These are phyloP conservation scores for Solanum lycopersicoides DNA, from an alignment of 257 asterid genomes.

Conservation along the genomic window DNA sequence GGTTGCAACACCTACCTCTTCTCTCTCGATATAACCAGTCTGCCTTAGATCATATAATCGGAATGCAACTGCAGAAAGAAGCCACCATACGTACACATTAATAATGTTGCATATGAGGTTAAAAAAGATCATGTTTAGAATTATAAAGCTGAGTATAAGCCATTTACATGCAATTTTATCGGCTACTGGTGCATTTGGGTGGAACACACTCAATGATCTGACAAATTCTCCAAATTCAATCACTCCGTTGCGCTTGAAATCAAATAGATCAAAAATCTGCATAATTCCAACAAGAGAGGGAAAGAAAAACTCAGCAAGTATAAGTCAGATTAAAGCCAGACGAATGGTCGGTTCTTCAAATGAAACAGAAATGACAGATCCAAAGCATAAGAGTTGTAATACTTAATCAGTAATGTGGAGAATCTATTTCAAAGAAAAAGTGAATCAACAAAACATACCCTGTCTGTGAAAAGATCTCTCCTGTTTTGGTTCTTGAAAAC, in stretches of 20 bases:
- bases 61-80: conserved; percentile 60
- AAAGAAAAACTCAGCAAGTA: neutral
- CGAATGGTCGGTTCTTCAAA: neutral
- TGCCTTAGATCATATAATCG: conserved; percentile 67
- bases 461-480: conserved; percentile 73
- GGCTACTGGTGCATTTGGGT: conserved; percentile 56
- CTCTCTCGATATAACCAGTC: conserved; percentile 76
- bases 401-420: neutral
- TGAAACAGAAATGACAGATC: neutral
- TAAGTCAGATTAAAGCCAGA: neutral
- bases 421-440: neutral
- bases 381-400: neutral
- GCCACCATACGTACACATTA: neutral
- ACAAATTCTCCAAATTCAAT: conserved; percentile 90
- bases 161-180: conserved; percentile 55
- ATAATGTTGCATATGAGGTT: neutral
- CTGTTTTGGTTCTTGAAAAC: conserved; percentile 64
- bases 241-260: conserved; percentile 64
- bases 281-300: neutral
- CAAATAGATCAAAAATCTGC: conserved; percentile 75
- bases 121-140: neutral
- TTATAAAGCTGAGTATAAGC: neutral
- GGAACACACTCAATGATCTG: conserved; percentile 71
- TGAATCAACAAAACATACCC: conserved; percentile 34
- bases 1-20: conserved; percentile 35